A percentile compares a stretch with the other conserved stretches of the same genome.
Evolutionary conservation across 1,139 yeast species (phyloP).

Genomic region (Hyphopichia fennica): DNA sequence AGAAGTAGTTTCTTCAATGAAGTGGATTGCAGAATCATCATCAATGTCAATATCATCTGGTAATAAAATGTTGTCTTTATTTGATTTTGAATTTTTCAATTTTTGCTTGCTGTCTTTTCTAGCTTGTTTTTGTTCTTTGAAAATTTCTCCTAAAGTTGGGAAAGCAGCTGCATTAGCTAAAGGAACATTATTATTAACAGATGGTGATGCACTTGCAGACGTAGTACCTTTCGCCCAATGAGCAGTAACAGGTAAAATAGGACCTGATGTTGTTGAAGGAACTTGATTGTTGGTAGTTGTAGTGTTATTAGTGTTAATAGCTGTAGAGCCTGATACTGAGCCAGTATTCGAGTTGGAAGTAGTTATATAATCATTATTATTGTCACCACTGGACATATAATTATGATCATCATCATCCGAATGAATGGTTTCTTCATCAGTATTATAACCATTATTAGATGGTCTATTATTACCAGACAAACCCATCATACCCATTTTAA

Average conservation of each 20-base stretch:
- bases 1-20: conserved; percentile 38
- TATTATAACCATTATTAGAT: conserved; percentile 12
- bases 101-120: conserved; percentile 32
- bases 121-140: conserved; percentile 42
- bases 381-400: conserved; percentile 4
- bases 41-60: conserved; percentile 45
- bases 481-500: conserved; percentile 55
- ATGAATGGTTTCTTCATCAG: conserved; percentile 18
- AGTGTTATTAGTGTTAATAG: background rate
- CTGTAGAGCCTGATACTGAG: background rate
- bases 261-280: conserved; percentile 17
- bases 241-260: conserved; percentile 55
- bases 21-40: conserved; percentile 35
- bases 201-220: conserved; percentile 33
- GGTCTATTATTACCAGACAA: conserved; percentile 18
- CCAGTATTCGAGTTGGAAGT: conserved; percentile 15
- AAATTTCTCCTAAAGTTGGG: conserved; percentile 71
- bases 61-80: conserved; percentile 26
- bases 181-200: conserved; percentile 34
- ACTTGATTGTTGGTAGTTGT: conserved; percentile 4
- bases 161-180: conserved; percentile 60
- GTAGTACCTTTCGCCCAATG: conserved; percentile 51
- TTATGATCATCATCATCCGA: conserved; percentile 13
- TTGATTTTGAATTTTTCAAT: conserved; percentile 21
- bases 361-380: conserved; percentile 10